Percentiles rank a stretch among this genome's conserved stretches.
These are phyloP conservation scores for Vigna hirtella DNA, from an alignment of 306 rosid genomes.

Conservation along the genomic window DNA sequence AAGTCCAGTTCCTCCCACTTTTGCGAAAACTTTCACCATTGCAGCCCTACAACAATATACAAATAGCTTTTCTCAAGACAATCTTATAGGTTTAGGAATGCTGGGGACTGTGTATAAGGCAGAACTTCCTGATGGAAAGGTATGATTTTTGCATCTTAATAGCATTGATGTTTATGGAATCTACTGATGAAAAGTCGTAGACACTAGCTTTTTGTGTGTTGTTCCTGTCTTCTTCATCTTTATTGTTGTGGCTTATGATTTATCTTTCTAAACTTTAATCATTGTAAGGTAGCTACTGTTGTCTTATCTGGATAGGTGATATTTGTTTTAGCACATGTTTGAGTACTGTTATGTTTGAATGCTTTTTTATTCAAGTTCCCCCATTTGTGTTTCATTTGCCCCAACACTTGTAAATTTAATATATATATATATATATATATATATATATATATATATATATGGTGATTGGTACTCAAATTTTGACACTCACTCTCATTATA, in stretches of 20 bases:
- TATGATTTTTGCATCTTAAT: slow-evolving; percentile 46
- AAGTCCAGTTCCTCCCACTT: slow-evolving; percentile 42
- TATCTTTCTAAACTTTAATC: slow-evolving; percentile 15
- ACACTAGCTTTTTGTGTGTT: slow-evolving; percentile 8
- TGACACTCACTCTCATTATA: slow-evolving; percentile 40
- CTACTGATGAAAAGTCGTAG: slow-evolving; percentile 2
- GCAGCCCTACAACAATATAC: slow-evolving; percentile 92
- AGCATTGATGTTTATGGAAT: slow-evolving; percentile 34
- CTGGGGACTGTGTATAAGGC: slow-evolving; percentile 89
- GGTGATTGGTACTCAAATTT: slow-evolving; percentile 39
- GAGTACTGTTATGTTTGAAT: slow-evolving; percentile 24
- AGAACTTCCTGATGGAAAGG: slow-evolving; percentile 87
- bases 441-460: not conserved
- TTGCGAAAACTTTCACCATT: slow-evolving; percentile 76
- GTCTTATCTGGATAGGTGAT: slow-evolving; percentile 15
- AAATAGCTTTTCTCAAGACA: slow-evolving; percentile 87
- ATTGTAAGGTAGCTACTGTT: slow-evolving; percentile 11
- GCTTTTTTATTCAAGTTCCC: slow-evolving; percentile 7
- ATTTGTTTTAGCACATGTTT: slow-evolving; percentile 19
- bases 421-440: not conserved
- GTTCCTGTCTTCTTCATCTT: slow-evolving; percentile 13
- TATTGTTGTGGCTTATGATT: not conserved
- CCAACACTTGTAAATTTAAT: slow-evolving; percentile 19
- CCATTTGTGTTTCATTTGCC: slow-evolving; percentile 37
- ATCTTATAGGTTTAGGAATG: slow-evolving; percentile 81